Evolutionary conservation across 768 basidiomycete species (phyloP), one percentile per base, ranked within the genome.

Genomic region (Tylopilus subfusipes): DNA sequence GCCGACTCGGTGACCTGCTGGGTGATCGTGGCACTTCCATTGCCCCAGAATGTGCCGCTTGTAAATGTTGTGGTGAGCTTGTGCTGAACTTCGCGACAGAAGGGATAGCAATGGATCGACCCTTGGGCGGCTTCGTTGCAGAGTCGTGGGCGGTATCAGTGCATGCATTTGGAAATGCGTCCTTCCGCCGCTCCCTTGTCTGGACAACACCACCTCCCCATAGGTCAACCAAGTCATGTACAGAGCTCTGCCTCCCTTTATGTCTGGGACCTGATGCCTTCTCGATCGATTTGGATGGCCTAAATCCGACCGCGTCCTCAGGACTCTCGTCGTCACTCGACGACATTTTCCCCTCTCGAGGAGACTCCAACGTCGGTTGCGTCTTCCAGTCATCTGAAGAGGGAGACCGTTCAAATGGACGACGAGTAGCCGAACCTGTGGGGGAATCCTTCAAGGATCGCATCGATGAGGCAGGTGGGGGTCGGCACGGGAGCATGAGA

Each of bases 171-270:
- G 58, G 49, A 19, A 45, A 21, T 19, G 42, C 44, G 55, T 71
- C 63, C 53, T 65, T 67, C 30, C 70, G 72, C 57, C 75, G 79
- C 58, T 82, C 79, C 60, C 77, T 80, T 22, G 65, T 65, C 57
- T 68, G 73, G 45, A 61, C 58, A 54, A 75, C 56, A 14, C 78
- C 76, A 8, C 86, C 87, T 39, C 88, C 88, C 77, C 86, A 91
- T 27, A 92, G 68, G 66, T 88, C 86, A 27, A 92, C 87, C 52
- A 92, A 66, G 63, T 93, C 86, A 63, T 93, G 89, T 22, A 92
- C 89, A 13, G 91, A 92, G 62, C 83, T 86, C 73, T 92, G 88
- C 58, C 90, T 73, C 38, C 80, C 75, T 60, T 69, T 77, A 39
- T 71, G 64, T 48, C 68, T 71, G 48, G 69, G 61, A 55, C 64